A percentile compares a stretch with the other conserved stretches of the same genome.
Conservation (phyloP, 345 rosid species). For the Cochlearia excelsa region DNA sequence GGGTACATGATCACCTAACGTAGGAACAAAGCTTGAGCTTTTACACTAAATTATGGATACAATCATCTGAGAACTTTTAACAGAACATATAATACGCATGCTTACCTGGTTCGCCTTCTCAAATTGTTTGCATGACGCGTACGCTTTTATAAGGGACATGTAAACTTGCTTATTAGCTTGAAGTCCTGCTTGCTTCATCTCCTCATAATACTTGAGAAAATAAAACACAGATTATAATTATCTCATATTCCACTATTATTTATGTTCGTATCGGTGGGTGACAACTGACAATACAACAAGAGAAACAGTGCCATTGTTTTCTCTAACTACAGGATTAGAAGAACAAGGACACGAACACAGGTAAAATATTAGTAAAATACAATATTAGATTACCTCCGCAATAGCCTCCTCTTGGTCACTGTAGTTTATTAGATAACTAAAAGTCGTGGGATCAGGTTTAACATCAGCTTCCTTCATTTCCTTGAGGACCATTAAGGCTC, state of each 20-base stretch:
- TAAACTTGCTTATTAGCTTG: conserved; percentile 49
- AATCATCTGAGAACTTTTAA: background rate
- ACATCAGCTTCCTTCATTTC: conserved; percentile 65
- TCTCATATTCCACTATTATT: background rate
- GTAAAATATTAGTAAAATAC: conserved; percentile 7
- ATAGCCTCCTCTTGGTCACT: conserved; percentile 58
- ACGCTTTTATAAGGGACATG: conserved; percentile 45
- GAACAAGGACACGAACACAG: background rate
- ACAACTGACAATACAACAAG: conserved; percentile 26
- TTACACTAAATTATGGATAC: conserved; percentile 7
- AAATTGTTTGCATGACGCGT: conserved; percentile 60
- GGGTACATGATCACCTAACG: conserved; percentile 55
- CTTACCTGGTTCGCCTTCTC: conserved; percentile 85
- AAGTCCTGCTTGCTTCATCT: conserved; percentile 44
- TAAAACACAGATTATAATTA: conserved; percentile 14
- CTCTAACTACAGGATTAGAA: too few species aligned
- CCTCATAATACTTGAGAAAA: conserved; percentile 50
- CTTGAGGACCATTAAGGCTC: conserved; percentile 55
- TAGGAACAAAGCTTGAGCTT: conserved; percentile 22
- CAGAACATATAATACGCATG: background rate
- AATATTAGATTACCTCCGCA: conserved; percentile 50
- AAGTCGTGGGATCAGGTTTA: conserved; percentile 69
- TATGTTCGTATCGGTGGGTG: conserved; percentile 51
- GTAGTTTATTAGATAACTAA: conserved; percentile 55
- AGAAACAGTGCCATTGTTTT: background rate